These are phyloP conservation scores for Fusarium compactum DNA, from an alignment of 2,329 filamentous ascomycete species.

Conservation along the genomic window DNA sequence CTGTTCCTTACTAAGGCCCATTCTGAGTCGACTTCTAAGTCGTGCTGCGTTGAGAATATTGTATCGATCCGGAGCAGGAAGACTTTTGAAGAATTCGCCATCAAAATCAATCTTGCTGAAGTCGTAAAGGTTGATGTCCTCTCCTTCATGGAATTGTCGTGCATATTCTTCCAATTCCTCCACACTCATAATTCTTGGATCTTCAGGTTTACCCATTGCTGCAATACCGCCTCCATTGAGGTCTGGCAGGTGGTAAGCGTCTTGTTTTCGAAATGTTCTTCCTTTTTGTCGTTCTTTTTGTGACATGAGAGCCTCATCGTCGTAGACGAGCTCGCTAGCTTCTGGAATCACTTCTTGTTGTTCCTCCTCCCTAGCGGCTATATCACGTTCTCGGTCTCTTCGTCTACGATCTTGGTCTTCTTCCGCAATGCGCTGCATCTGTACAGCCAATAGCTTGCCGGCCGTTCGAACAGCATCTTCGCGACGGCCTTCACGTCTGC, in stretches of 20 bases:
- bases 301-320: slow-evolving; percentile 87
- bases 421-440: slow-evolving; percentile 91
- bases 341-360: slow-evolving; percentile 77
- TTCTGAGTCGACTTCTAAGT: slow-evolving; percentile 86
- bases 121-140: slow-evolving; percentile 92
- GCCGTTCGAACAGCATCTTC: slow-evolving; percentile 95
- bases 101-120: slow-evolving; percentile 99
- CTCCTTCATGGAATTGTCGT: slow-evolving; percentile 88
- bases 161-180: slow-evolving; percentile 96
- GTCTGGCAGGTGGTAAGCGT: slow-evolving; percentile 94
- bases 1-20: slow-evolving; percentile 97
- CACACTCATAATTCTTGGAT: slow-evolving; percentile 95
- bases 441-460: slow-evolving; percentile 89
- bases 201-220: slow-evolving; percentile 89
- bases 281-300: slow-evolving; percentile 78
- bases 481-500: slow-evolving; percentile 84
- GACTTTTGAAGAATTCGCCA: slow-evolving; percentile 91
- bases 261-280: slow-evolving; percentile 88
- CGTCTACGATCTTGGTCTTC: slow-evolving; percentile 80
- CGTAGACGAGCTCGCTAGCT: slow-evolving; percentile 81
- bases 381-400: slow-evolving; percentile 58
- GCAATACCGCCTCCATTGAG: slow-evolving; percentile 81
- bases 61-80: slow-evolving; percentile 91
- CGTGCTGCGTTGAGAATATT: slow-evolving; percentile 97
- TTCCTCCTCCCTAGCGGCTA: slow-evolving; percentile 55